phyloP scores from a whole-genome alignment of 768 basidiomycete genomes.

The Lactarius indigo region DNA sequence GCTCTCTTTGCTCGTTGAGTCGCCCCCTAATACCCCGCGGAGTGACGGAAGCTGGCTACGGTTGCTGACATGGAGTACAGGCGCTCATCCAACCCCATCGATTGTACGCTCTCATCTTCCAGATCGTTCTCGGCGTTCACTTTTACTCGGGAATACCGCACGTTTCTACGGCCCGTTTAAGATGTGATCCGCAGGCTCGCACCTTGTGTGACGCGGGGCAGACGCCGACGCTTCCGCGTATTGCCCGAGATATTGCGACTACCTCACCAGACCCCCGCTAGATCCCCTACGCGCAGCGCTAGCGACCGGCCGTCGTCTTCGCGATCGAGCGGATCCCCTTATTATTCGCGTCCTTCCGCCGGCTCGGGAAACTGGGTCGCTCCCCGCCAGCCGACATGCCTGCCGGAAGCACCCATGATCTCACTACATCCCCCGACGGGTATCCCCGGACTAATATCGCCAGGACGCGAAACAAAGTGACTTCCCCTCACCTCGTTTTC shows the following conservation, averaged over 20 bases:
- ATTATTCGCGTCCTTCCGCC: constrained; percentile 19
- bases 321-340: constrained; percentile 20
- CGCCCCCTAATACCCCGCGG: constrained; percentile 3
- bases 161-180: constrained; percentile 15
- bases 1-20: constrained; percentile 23
- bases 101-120: constrained; percentile 15
- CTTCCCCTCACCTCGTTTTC: not conserved
- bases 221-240: constrained; percentile 11
- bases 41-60: not conserved
- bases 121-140: constrained; percentile 11
- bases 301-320: constrained; percentile 25
- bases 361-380: constrained; percentile 21
- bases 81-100: constrained; percentile 12
- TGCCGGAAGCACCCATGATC: constrained; percentile 15
- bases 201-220: constrained; percentile 1
- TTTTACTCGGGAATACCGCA: constrained; percentile 15
- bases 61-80: constrained; percentile 22
- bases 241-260: constrained; percentile 3
- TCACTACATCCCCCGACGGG: constrained; percentile 16
- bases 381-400: constrained; percentile 19
- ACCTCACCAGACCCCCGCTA: not conserved
- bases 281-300: constrained; percentile 9
- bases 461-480: constrained; percentile 27
- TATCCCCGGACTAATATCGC: constrained; percentile 17
- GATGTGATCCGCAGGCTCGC: constrained; percentile 15